Evolutionary conservation across 306 rosid species (phyloP), one percentile per base, ranked within the genome.

Genomic region (Quercus berberidifolia): DNA sequence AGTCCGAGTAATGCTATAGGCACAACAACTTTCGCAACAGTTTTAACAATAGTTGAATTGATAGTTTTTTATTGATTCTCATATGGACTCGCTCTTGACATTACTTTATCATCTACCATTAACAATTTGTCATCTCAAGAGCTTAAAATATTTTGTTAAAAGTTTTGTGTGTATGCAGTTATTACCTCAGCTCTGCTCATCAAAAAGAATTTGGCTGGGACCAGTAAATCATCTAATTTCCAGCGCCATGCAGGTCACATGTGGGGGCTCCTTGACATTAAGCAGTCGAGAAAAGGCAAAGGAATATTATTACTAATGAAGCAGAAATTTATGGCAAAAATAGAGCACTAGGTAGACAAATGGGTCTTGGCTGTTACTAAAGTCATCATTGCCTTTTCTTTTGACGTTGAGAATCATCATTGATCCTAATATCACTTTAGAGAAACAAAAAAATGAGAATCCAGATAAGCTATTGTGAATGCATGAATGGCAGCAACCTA

Each of bases 231-330:
- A 49, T 8, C 25, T 64, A 41, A 33, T 31, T 67, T 9, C 65
- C 79, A 80, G 81, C 86, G 55, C 69, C 51, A 55, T 57, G 77
- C 81, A 67, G 71, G 51, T 67, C 51, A 33, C 21, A 79, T 81
- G 89, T 82, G 93, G 87, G 88, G 88, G 71, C 78, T 62, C 75
- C 6, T 23, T 49, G 86, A 87, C 70, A 88, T 76, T 11, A 77
- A 82, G 69, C 72, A 75, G 46, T 52, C 38, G 46, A 19, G 41
- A 78, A 64, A 88, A 81, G 81, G 82, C 31, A 64, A 59, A 59
- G 82, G 56, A 81, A 82, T 23, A 77, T 49, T 60, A 82, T 81
- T 72, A 85, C 83, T 85, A 55, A 12, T 80, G 80, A 80, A 85
- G 87, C 87, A 85, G 71, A 76, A 65, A 74, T 79, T 62, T 65